These are phyloP conservation scores for Boletellus ananas DNA, from an alignment of 768 basidiomycete genomes.

Conservation along the genomic window DNA sequence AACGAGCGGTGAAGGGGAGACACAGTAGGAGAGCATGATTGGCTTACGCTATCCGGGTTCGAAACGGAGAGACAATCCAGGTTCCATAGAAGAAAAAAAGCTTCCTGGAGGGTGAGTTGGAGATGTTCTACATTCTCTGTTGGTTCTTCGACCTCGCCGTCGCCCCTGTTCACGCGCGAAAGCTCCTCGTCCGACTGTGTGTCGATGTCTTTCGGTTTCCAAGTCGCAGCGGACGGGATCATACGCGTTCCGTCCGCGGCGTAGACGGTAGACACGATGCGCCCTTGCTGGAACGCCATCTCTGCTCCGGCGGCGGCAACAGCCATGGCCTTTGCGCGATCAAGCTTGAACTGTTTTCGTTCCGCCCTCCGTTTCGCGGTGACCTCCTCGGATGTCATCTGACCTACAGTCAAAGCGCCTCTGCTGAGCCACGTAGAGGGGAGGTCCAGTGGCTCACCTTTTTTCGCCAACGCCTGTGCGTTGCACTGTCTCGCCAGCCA, in stretches of 20 bases:
- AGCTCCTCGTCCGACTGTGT: slow-evolving; percentile 16
- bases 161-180: slow-evolving; percentile 21
- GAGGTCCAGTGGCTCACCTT: slow-evolving; percentile 41
- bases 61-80: slow-evolving; percentile 76
- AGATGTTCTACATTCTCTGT: slow-evolving; percentile 83
- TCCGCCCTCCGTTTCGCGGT: slow-evolving; percentile 84
- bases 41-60: slow-evolving; percentile 59
- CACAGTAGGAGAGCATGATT: not conserved
- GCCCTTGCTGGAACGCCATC: slow-evolving; percentile 67
- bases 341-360: slow-evolving; percentile 88
- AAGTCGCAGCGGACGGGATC: slow-evolving; percentile 79
- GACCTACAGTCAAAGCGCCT: not conserved
- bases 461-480: slow-evolving; percentile 46
- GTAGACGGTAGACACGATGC: slow-evolving; percentile 55
- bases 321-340: slow-evolving; percentile 86
- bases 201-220: slow-evolving; percentile 48
- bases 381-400: slow-evolving; percentile 83
- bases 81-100: slow-evolving; percentile 84
- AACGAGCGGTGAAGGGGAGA: not conserved
- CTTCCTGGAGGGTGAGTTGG: slow-evolving; percentile 84
- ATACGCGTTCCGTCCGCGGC: slow-evolving; percentile 42
- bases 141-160: slow-evolving; percentile 44
- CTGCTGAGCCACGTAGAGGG: not conserved
- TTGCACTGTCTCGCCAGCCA: slow-evolving; percentile 85
- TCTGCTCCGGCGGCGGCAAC: slow-evolving; percentile 79